These are phyloP conservation scores for Amaranthus cruentus DNA, from an alignment of 148 eudicot species.

Conservation along the genomic window DNA sequence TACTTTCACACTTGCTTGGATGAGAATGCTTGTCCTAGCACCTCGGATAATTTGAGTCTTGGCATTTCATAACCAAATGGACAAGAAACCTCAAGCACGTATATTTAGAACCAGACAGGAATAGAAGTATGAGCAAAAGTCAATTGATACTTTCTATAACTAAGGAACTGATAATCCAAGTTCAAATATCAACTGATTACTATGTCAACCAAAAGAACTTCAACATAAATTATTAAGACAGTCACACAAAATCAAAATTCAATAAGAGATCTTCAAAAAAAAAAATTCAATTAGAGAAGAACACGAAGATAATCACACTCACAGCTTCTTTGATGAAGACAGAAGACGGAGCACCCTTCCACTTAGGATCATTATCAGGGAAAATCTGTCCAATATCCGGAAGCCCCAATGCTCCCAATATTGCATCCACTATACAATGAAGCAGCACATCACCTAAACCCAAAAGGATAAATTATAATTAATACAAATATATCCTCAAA, in stretches of 20 bases:
- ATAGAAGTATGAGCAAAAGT: too few relatives aligned
- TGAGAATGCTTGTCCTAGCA: too few relatives aligned
- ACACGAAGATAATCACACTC: slow-evolving; percentile 28
- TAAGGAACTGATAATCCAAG: neutral
- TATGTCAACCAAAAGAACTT: neutral
- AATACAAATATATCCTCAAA: too few relatives aligned
- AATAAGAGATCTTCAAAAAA: neutral
- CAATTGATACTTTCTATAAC: too few relatives aligned
- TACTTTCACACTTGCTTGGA: too few relatives aligned
- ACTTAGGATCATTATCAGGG: slow-evolving; percentile 93
- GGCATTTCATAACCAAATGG: too few relatives aligned
- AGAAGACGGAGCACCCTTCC: slow-evolving; percentile 93
- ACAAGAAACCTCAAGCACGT: too few relatives aligned
- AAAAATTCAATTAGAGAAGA: neutral
- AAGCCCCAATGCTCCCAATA: slow-evolving; percentile 93
- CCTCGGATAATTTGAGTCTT: too few relatives aligned
- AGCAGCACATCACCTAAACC: slow-evolving; percentile 88
- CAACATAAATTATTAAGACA: too few relatives aligned
- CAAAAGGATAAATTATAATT: neutral
- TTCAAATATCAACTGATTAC: neutral
- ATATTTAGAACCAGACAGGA: too few relatives aligned
- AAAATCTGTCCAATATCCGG: slow-evolving; percentile 97
- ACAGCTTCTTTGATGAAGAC: slow-evolving; percentile 95
- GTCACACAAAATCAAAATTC: neutral
- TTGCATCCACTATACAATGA: slow-evolving; percentile 97